Conservation (phyloP, 139 green algal genomes). For the Coccomyxa sp. region DNA sequence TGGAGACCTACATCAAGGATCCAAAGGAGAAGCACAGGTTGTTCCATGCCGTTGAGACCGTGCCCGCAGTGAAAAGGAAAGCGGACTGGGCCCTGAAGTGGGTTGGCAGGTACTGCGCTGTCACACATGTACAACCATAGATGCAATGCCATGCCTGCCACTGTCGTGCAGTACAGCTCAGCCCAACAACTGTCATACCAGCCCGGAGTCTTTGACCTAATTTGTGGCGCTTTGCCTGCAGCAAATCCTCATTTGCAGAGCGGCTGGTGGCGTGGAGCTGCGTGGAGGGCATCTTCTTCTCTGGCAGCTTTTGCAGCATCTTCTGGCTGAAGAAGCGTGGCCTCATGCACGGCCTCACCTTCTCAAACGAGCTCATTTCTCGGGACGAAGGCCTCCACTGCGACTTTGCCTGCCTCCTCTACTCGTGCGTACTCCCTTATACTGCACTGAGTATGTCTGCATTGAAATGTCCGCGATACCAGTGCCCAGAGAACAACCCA, state of each 20-base stretch:
- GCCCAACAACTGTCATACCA: background rate
- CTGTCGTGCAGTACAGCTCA: background rate
- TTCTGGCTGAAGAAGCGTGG: constrained; percentile 99
- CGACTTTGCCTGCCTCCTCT: constrained; percentile 97
- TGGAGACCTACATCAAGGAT: constrained; percentile 98
- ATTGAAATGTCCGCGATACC: no score
- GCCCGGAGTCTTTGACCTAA: no score
- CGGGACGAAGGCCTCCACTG: constrained; percentile 97
- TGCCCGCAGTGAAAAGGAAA: constrained; percentile 90
- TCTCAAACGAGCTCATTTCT: constrained; percentile 98
- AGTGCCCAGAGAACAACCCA: background rate
- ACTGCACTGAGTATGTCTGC: background rate
- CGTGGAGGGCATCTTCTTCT: constrained; percentile 99
- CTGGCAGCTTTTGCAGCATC: constrained; percentile 95
- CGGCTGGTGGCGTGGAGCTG: constrained; percentile 92
- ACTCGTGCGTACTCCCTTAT: constrained; percentile 46
- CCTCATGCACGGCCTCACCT: constrained; percentile 96
- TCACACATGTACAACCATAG: background rate
- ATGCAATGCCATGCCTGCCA: background rate
- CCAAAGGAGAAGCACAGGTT: constrained; percentile 61
- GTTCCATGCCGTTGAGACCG: constrained; percentile 93
- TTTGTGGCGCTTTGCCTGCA: constrained; percentile 13
- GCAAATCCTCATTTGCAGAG: constrained; percentile 72
- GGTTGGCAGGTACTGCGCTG: constrained; percentile 68
- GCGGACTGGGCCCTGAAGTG: constrained; percentile 96